A percentile compares a stretch with the other conserved stretches of the same genome.
Evolutionary conservation across 257 asterid species (phyloP).

Genomic region (Solanum sejunctum): DNA sequence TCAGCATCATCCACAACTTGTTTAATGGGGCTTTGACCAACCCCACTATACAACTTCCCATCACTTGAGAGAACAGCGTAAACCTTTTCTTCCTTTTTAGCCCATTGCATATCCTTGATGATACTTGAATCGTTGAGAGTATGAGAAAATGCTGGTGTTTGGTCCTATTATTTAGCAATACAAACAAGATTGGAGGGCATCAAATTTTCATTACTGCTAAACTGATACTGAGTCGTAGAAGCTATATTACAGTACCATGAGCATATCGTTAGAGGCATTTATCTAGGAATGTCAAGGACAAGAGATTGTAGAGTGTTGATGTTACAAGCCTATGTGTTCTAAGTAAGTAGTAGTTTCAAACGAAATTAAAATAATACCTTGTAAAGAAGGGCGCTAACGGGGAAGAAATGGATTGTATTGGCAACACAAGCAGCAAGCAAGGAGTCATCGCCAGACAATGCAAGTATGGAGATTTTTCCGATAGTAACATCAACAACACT

Average conservation of each 20-base stretch:
- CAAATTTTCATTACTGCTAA: not conserved
- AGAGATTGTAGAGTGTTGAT: not conserved
- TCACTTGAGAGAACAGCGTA: constrained; percentile 46
- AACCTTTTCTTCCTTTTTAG: constrained; percentile 37
- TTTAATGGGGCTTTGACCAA: constrained; percentile 48
- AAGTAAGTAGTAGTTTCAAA: too few species aligned
- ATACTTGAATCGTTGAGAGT: constrained; percentile 41
- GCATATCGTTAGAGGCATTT: not conserved
- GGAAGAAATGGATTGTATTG: constrained; percentile 49
- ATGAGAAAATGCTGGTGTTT: constrained; percentile 62
- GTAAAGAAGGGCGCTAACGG: constrained; percentile 67
- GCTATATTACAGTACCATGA: not conserved
- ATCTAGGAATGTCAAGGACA: not conserved
- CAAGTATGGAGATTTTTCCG: constrained; percentile 50
- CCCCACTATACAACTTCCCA: constrained; percentile 64
- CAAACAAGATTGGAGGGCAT: not conserved
- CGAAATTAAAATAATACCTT: constrained; percentile 25
- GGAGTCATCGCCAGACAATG: constrained; percentile 62
- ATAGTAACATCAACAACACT: constrained; percentile 49
- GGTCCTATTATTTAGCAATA: constrained; percentile 39
- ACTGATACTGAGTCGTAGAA: not conserved
- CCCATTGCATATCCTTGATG: constrained; percentile 67
- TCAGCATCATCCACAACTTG: constrained; percentile 53
- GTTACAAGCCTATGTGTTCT: not conserved
- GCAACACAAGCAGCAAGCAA: constrained; percentile 56